Evolutionary conservation across 495 filamentous ascomycete genomes (phyloP), one percentile per base, ranked within the genome.

Genomic region (Cairneyella variabilis): DNA sequence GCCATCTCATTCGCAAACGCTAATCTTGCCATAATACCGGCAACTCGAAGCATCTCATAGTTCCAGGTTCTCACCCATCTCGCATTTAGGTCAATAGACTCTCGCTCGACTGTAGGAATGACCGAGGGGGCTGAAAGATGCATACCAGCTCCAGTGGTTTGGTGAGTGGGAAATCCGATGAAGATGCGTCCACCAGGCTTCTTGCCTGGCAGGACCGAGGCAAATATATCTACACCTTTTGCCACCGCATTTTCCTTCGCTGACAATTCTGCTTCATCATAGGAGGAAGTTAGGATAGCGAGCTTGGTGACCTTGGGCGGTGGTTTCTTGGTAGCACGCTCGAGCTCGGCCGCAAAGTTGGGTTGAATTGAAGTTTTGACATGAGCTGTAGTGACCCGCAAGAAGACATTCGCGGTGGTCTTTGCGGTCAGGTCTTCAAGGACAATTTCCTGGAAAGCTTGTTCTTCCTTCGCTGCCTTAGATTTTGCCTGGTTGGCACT

Each of bases 51-150:
- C 82, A 99, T 88, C 64, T 97, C 95, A n/a, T 85, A 71, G 64
- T 99, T 99, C 95, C 95, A 99, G 26, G 83, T 88, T 37, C 88
- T 85, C 18, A 99, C 90, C 72, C 86, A 91, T 42, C 90, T 84
- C 38, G 95, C 93, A 69, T 97, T 97, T 47, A 99, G 76, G 64
- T 99, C 95, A 39, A 97, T 95, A 45, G 86, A 90, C 67, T 99
- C 95, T 50, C 95, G 82, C 71, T 99, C 95, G n/a, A 97, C 95
- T 0, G 95, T 99, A 2, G 95, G 95, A 56, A 99, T 97, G 34
- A 97, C 85, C 14, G 92, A 96, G 6, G 91, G 91, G 1, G 95
- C 95, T n/a, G 91, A 96, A n/a, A 99, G 86, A 69, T 99, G 95
- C 60, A 90, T 88, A 27, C 90, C 88, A 11, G 91, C 83, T 22